Evolutionary conservation across 345 rosid species (phyloP), one percentile per base, ranked within the genome.

Genomic region (Mercurialis annua): DNA sequence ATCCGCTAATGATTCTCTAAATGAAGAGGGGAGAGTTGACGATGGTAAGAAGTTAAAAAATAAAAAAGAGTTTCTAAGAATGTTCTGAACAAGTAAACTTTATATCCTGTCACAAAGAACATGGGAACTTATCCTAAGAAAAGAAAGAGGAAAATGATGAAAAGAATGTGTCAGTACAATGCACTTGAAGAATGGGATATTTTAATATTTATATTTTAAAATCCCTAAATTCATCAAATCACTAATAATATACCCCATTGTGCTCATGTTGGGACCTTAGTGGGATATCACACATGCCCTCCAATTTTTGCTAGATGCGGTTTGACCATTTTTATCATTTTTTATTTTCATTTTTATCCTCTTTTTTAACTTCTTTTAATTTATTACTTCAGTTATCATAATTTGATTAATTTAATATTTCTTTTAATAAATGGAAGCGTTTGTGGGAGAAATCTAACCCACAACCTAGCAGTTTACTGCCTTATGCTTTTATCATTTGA

Each of bases 231-330:
- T 75, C 78, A 74, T 40, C 27, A 24, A 2, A 65, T 40, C 65
- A 47, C 52, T 65, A 76, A 67, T 60, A 71, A 77, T 77, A 69
- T 72, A 81, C 72, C 58, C 65, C 72, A 17, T 60, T 62, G 30
- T 72, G 80, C 84, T 74, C 81, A 80, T 84, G 96, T 84, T 83
- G 88, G 93, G 88, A 64, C 82, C 84, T 84, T 77, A 50, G 84
- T 74, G 81, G 84, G 83, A 85, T 79, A 79, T 73, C 79, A 76
- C 87, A 80, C 89, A 80, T 81, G 89, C 80, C 69, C n/a, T 57
- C 8, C 50, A 42, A 54, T 77, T 69, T 70, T 71, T 68, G 69
- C 55, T 71, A 21, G 60, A 47, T 71, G 71, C 50, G 18, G 52
- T 65, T 71, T 77, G 77, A 68, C 43, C 74, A 34, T 75, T 72